Conservation (phyloP, 2,329 filamentous ascomycete genomes). For the Stemphylium vesicarium region DNA sequence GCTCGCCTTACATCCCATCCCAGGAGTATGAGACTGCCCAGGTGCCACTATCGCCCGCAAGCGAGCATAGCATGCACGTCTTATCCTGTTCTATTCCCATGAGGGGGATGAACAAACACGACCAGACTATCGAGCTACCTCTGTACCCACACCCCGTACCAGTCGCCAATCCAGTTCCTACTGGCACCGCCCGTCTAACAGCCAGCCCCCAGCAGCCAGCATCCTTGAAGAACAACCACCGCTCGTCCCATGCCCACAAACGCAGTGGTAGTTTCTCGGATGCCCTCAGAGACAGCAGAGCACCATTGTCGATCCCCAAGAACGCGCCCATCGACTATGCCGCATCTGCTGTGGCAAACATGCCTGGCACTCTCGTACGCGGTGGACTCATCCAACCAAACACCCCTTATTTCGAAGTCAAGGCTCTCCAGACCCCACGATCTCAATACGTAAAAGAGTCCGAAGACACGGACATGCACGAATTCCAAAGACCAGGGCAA, state of each 20-base stretch:
- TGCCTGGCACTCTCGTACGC: conserved; percentile 83
- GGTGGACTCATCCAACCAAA: conserved; percentile 84
- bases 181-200: conserved; percentile 37
- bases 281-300: conserved; percentile 73
- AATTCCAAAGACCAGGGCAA: conserved; percentile 32
- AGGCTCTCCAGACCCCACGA: conserved; percentile 35
- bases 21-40: conserved; percentile 39
- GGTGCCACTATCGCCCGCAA: conserved; percentile 53
- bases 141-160: conserved; percentile 49
- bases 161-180: conserved; percentile 40
- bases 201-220: conserved; percentile 37
- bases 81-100: conserved; percentile 66
- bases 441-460: conserved; percentile 43
- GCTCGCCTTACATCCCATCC: conserved; percentile 42
- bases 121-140: conserved; percentile 48
- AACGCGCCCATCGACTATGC: conserved; percentile 49
- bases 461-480: conserved; percentile 31
- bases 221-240: conserved; percentile 34
- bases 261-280: conserved; percentile 88
- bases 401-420: conserved; percentile 76
- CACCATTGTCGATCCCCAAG: conserved; percentile 58
- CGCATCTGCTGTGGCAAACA: conserved; percentile 67
- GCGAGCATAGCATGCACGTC: conserved; percentile 62
- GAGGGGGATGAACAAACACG: conserved; percentile 44
- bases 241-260: conserved; percentile 65